A percentile compares a stretch with the other conserved stretches of the same genome.
Conservation (phyloP, 2,329 filamentous ascomycete species). For the Aspergillus sergii region DNA sequence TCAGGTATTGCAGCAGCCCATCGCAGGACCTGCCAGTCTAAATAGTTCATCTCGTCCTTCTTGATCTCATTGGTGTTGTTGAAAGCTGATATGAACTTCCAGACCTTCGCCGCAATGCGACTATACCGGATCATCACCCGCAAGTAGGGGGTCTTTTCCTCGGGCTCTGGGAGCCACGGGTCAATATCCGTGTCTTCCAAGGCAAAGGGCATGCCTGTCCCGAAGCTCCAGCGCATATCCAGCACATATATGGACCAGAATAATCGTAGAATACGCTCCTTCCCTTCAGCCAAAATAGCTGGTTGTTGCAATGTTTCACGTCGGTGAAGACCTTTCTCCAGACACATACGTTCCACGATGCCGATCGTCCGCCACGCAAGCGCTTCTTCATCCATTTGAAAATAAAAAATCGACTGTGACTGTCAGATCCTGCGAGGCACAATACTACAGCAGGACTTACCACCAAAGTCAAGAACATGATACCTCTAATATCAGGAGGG, state of each 20-base stretch:
- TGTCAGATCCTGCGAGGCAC: neutral
- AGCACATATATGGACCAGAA: slow-evolving; percentile 89
- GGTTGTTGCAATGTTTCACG: slow-evolving; percentile 68
- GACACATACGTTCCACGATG: slow-evolving; percentile 74
- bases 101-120: slow-evolving; percentile 79
- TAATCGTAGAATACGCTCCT: slow-evolving; percentile 67
- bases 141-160: slow-evolving; percentile 65
- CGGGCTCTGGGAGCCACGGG: slow-evolving; percentile 73
- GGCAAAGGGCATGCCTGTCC: slow-evolving; percentile 81
- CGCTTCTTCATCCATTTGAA: slow-evolving; percentile 81
- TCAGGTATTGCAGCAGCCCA: slow-evolving; percentile 77
- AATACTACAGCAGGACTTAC: slow-evolving; percentile 21
- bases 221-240: slow-evolving; percentile 87
- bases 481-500: slow-evolving; percentile 59
- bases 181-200: slow-evolving; percentile 85
- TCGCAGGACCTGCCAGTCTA: slow-evolving; percentile 79
- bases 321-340: slow-evolving; percentile 81
- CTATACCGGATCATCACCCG: slow-evolving; percentile 87
- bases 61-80: slow-evolving; percentile 66
- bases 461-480: slow-evolving; percentile 59
- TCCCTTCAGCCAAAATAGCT: slow-evolving; percentile 68
- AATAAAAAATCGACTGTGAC: slow-evolving; percentile 70
- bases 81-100: slow-evolving; percentile 75
- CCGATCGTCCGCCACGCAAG: slow-evolving; percentile 90
- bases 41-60: slow-evolving; percentile 72